Percentiles rank a stretch among this genome's conserved stretches.
phyloP scores from a whole-genome alignment of 2,329 filamentous ascomycete genomes.

The Colletotrichum sp. region DNA sequence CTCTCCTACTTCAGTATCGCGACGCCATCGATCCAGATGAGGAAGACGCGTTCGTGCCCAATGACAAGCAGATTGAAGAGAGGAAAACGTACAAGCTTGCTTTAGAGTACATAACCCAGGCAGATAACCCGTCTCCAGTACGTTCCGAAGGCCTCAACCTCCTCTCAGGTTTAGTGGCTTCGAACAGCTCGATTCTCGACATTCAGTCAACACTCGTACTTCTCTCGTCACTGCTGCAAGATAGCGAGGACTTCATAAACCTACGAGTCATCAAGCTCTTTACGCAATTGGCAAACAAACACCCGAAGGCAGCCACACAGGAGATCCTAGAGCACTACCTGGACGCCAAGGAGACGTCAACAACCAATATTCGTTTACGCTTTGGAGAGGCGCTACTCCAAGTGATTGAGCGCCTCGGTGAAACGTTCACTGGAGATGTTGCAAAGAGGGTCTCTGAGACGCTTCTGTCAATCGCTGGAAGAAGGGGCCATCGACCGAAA shows the following conservation, averaged over 20 bases:
- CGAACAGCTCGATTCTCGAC: conserved; percentile 64
- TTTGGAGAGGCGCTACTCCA: conserved; percentile 72
- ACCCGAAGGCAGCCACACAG: conserved; percentile 64
- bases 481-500: conserved; percentile 65
- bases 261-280: conserved; percentile 71
- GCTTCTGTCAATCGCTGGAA: conserved; percentile 67
- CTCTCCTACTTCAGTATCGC: conserved; percentile 59
- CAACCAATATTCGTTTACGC: conserved; percentile 68
- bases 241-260: conserved; percentile 75
- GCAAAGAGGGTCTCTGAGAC: conserved; percentile 59
- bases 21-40: conserved; percentile 55
- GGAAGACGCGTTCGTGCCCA: conserved; percentile 41
- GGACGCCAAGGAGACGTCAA: conserved; percentile 62
- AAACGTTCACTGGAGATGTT: conserved; percentile 58
- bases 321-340: conserved; percentile 73
- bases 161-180: conserved; percentile 60
- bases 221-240: conserved; percentile 66
- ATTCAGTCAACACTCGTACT: conserved; percentile 69
- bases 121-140: conserved; percentile 70
- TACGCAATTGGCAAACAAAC: conserved; percentile 62
- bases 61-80: conserved; percentile 60
- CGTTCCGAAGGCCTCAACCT: conserved; percentile 68
- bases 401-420: conserved; percentile 65
- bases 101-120: conserved; percentile 65
- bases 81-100: conserved; percentile 66